Conservation (phyloP, 345 rosid species). For the Dipteronia sinensis region DNA sequence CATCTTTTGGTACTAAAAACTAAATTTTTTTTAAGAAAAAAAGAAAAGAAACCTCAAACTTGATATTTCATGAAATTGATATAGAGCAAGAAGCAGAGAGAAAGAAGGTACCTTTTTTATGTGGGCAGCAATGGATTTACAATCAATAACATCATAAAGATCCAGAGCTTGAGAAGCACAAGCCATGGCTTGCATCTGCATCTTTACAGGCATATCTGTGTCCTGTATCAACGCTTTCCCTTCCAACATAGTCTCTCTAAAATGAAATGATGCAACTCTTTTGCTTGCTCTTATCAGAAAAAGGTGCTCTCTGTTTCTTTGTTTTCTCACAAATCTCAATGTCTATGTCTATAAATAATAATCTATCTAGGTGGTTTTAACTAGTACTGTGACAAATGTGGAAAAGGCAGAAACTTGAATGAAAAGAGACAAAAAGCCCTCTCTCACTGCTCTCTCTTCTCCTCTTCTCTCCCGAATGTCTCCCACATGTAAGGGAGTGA, state of each 20-base stretch:
- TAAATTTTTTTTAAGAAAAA: no score
- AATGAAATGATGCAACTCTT: no score
- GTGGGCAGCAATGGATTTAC: slow-evolving; percentile 62
- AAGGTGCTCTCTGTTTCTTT: background rate
- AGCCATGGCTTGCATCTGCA: slow-evolving; percentile 89
- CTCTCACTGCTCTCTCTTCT: slow-evolving; percentile 1
- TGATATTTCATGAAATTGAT: background rate
- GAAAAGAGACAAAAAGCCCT: background rate
- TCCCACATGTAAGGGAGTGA: slow-evolving; percentile 16
- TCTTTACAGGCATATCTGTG: slow-evolving; percentile 90
- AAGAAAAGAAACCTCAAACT: background rate
- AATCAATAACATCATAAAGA: slow-evolving; percentile 64
- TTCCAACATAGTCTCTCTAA: slow-evolving; percentile 55
- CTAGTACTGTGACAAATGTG: slow-evolving; percentile 21
- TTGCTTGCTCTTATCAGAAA: slow-evolving; percentile 13
- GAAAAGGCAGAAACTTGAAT: no score
- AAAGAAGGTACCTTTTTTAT: slow-evolving; percentile 55
- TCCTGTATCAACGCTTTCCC: slow-evolving; percentile 78
- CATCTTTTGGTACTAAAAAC: no score
- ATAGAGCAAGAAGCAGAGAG: background rate
- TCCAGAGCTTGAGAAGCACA: slow-evolving; percentile 82
- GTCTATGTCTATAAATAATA: background rate
- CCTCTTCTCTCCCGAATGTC: background rate
- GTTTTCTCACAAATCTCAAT: slow-evolving; percentile 13
- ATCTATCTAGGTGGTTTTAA: background rate